Percentiles rank a stretch among this genome's conserved stretches.
phyloP scores from a whole-genome alignment of 2,329 filamentous ascomycete species.

The Cordyceps cicadae region DNA sequence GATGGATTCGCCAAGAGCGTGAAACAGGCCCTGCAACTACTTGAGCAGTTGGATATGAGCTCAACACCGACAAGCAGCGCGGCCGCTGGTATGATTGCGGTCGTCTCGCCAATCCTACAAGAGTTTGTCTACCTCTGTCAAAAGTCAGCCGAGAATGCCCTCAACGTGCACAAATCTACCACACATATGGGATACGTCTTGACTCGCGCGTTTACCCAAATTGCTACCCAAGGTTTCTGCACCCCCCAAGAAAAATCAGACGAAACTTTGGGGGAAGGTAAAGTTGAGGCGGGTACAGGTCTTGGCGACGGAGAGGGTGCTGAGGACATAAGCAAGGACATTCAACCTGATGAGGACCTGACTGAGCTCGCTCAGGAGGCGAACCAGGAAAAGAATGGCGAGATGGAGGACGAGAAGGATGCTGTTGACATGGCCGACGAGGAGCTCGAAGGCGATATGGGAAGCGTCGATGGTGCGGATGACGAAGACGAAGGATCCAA shows the following conservation, averaged over 20 bases:
- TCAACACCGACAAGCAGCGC: slow-evolving; percentile 21
- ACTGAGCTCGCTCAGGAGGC: slow-evolving; percentile 83
- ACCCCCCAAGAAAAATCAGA: slow-evolving; percentile 75
- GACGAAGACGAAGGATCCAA: slow-evolving; percentile 53
- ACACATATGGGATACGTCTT: slow-evolving; percentile 70
- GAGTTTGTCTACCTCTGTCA: slow-evolving; percentile 61
- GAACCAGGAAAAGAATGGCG: slow-evolving; percentile 54
- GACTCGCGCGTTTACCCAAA: slow-evolving; percentile 66
- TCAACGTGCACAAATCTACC: slow-evolving; percentile 59
- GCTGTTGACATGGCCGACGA: slow-evolving; percentile 89
- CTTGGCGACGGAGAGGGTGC: slow-evolving; percentile 91
- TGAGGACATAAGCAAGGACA: slow-evolving; percentile 96
- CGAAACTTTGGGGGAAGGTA: slow-evolving; percentile 61
- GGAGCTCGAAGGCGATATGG: slow-evolving; percentile 80
- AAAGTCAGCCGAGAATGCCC: slow-evolving; percentile 49
- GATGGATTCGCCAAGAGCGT: slow-evolving; percentile 42
- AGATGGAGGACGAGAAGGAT: slow-evolving; percentile 73
- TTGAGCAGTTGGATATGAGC: slow-evolving; percentile 26
- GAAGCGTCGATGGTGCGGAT: slow-evolving; percentile 53
- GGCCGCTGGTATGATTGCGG: slow-evolving; percentile 23
- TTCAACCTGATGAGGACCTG: slow-evolving; percentile 86
- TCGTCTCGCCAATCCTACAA: slow-evolving; percentile 57
- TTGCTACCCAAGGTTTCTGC: slow-evolving; percentile 84
- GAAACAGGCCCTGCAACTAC: slow-evolving; percentile 27
- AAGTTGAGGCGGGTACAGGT: slow-evolving; percentile 84